Evolutionary conservation across 108 stramenopile species (phyloP).

Genomic region (Cyclotella choctawhatcheeana): DNA sequence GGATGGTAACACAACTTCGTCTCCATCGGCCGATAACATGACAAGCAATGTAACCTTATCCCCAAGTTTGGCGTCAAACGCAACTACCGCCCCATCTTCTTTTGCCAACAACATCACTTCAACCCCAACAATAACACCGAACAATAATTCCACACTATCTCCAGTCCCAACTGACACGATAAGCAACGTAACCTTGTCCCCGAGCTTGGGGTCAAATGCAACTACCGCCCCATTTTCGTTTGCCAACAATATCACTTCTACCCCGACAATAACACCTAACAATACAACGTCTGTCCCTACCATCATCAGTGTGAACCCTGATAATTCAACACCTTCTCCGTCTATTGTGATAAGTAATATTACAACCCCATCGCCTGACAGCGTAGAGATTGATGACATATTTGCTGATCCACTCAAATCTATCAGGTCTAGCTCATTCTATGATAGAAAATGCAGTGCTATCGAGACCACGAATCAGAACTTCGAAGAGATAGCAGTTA

Average conservation of each 20-base stretch:
- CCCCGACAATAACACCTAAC: neutral
- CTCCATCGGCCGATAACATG: neutral
- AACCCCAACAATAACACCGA: neutral
- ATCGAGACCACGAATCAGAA: neutral
- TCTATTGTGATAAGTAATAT: too few species aligned
- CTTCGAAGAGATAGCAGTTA: slow-evolving; percentile 34
- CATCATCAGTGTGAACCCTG: neutral
- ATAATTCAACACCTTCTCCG: neutral
- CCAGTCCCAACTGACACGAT: neutral
- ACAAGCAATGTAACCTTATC: too few species aligned
- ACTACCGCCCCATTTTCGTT: too few species aligned
- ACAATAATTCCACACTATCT: too few species aligned
- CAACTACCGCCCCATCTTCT: too few species aligned
- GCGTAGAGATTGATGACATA: slow-evolving; percentile 32
- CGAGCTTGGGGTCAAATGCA: too few species aligned
- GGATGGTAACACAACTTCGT: too few species aligned
- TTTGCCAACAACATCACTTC: neutral
- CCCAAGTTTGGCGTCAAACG: too few species aligned
- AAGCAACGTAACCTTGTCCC: too few species aligned
- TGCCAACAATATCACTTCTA: neutral
- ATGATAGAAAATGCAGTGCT: slow-evolving; percentile 37
- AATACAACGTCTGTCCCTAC: neutral
- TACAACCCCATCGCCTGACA: too few species aligned
- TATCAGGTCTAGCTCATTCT: neutral
- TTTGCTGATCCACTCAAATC: slow-evolving; percentile 8